phyloP scores from a whole-genome alignment of 176 grass and related monocot genomes.

The Echinochloa phyllopogon region DNA sequence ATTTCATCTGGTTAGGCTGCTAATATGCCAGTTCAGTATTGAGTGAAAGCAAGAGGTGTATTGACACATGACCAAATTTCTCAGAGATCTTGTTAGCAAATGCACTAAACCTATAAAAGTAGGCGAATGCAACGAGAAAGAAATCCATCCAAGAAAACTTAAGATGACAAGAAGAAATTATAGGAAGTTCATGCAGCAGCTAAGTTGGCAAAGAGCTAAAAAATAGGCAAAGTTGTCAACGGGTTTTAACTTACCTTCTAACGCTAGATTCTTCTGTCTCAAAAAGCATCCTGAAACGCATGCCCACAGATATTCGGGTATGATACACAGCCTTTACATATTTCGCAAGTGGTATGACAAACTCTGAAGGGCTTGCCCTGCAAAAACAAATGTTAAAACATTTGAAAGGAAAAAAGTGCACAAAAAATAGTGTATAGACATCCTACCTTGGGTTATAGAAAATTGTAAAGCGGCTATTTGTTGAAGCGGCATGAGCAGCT shows the following conservation, averaged over 20 bases:
- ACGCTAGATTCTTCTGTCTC: conserved; percentile 99
- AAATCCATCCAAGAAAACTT: conserved; percentile 1
- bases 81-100: neutral
- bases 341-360: conserved; percentile 89
- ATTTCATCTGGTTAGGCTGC: conserved; percentile 2
- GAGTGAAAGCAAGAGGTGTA: neutral
- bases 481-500: conserved; percentile 93
- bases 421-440: neutral
- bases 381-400: conserved; percentile 37
- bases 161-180: neutral
- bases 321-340: conserved; percentile 98
- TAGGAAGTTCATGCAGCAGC: neutral
- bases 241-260: conserved; percentile 58
- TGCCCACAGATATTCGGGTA: conserved; percentile 94
- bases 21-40: neutral
- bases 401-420: neutral
- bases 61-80: neutral
- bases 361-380: conserved; percentile 98
- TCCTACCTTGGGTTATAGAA: conserved; percentile 98
- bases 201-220: neutral
- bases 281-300: conserved; percentile 99
- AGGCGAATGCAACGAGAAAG: neutral
- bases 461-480: conserved; percentile 97
- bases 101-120: neutral
- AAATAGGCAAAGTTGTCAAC: neutral